Conservation (phyloP, 129 eudicot species). For the Daucus carota region DH1_v3.0 NC_030382.2:28221001-28221500, state of each 20-base stretch:
- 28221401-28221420: background rate
- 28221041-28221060: background rate
- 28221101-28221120: background rate
- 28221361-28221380: background rate
- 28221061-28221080: background rate
- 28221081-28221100: background rate
- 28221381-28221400: background rate
- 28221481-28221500: background rate
- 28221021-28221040: background rate
- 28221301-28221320: background rate
- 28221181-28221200: background rate
- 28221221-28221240: background rate
- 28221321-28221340: background rate
- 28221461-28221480: background rate
- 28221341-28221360: background rate
- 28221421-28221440: too few species aligned
- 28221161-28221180: background rate
- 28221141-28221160: background rate
- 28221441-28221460: background rate
- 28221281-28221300: background rate
- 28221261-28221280: background rate
- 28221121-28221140: background rate
- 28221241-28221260: background rate
- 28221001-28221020: background rate
- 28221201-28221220: background rate